Evolutionary conservation across 169 alveolate genomes (phyloP), one percentile per base, ranked within the genome.

Genomic region (Plasmodium fragile): DNA sequence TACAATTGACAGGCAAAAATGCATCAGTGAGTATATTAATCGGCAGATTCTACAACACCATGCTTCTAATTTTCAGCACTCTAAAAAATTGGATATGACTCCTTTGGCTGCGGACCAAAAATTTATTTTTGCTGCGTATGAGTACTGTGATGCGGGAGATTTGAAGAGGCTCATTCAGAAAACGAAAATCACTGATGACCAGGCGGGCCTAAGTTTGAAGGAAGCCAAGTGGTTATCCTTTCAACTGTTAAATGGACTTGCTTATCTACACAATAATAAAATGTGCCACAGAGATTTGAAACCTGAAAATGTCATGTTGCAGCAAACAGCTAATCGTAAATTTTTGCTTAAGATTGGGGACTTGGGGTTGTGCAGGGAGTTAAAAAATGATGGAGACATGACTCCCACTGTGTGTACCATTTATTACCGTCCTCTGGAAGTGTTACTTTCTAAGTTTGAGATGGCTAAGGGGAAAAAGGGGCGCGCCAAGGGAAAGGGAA

Each of bases 221-320:
- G 98, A 96, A 77, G 98, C 97, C 10, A 98, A 98, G 93, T 93
- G 97, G 91, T 97, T 97, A 91, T 96, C 99, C 7, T 98, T 98
- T 83, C 99, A 99, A 93, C 97, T 99, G 22, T 95, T 99, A 84
- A 98, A 98, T 89, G 99, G 99, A 34, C 95, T 98, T 69, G 99
- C 99, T 4, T 98, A 98, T 94, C 98, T 99, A 79, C 99, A 99
- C 94, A 97, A 97, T 81, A 97, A 98, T 81, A 98, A 96, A 93
- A 98, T 97, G 89, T 73, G 93, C 28, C 99, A 98, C 91, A 92
- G 99, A 16, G 99, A 98, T 87, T 93, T 98, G 94, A 98, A 98
- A 82, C 99, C 99, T 4, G 98, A 98, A 95, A 98, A 98, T 95
- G 95, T 98, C 73, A 96, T 98, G 98, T 25, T 98, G 91, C 97